Conservation (phyloP, 805 yeast species). For the Saturnispora bothae region DNA sequence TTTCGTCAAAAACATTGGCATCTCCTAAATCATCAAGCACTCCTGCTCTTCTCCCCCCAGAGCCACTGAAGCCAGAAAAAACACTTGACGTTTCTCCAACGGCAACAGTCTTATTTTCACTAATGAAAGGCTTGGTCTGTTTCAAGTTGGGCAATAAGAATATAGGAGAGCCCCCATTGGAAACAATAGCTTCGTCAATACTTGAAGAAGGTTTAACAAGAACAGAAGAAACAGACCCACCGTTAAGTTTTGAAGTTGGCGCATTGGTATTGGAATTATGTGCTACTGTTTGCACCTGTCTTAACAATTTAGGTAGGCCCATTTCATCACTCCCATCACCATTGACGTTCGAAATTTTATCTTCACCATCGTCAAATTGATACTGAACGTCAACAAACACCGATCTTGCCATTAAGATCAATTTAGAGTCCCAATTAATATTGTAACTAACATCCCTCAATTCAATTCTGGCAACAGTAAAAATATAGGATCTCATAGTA, state of each 20-base stretch:
- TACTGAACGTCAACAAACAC: slow-evolving; percentile 39
- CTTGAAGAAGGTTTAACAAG: background rate
- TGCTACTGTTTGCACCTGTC: too few species aligned
- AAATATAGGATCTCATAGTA: slow-evolving; percentile 56
- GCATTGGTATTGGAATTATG: background rate
- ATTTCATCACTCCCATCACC: background rate
- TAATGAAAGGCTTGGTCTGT: slow-evolving; percentile 10
- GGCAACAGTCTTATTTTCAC: slow-evolving; percentile 16
- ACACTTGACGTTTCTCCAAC: slow-evolving; percentile 16
- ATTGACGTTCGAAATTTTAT: background rate
- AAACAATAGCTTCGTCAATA: slow-evolving; percentile 2
- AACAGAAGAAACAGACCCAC: background rate
- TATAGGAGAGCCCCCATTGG: background rate
- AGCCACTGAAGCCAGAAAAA: background rate
- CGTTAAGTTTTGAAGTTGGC: background rate
- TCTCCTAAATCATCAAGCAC: slow-evolving; percentile 16
- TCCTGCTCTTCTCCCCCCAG: background rate
- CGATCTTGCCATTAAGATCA: slow-evolving; percentile 36
- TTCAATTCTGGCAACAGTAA: slow-evolving; percentile 38
- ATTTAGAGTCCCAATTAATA: slow-evolving; percentile 1
- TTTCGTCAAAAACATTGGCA: slow-evolving; percentile 20
- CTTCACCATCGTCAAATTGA: slow-evolving; percentile 10
- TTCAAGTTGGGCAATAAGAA: slow-evolving; percentile 3
- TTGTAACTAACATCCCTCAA: background rate
- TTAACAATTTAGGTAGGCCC: background rate